A percentile compares a stretch with the other conserved stretches of the same genome.
These are phyloP conservation scores for Saitozyma podzolica DNA, from an alignment of 768 basidiomycete species.

Conservation along the genomic window DNA sequence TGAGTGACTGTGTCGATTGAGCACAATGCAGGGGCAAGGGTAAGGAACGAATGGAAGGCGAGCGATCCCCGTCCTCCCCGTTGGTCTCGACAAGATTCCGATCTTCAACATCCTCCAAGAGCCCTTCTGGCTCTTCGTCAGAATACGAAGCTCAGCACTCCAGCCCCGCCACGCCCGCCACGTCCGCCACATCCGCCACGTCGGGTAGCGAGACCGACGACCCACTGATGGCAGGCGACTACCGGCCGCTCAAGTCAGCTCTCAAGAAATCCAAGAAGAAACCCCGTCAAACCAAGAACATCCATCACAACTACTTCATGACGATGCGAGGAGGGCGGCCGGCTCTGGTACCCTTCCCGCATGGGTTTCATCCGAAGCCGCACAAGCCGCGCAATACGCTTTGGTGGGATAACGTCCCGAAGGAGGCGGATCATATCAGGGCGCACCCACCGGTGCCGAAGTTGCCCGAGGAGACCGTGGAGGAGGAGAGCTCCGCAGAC, in stretches of 20 bases:
- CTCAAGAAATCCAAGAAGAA: constrained; percentile 46
- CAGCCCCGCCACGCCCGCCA: neutral
- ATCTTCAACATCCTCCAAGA: neutral
- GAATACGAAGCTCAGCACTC: neutral
- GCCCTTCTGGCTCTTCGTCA: too few relatives aligned
- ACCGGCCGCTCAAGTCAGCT: constrained; percentile 34
- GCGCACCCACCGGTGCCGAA: constrained; percentile 28
- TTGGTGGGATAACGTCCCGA: constrained; percentile 46
- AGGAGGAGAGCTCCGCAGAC: constrained; percentile 13
- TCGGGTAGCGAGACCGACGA: constrained; percentile 17
- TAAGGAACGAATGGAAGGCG: too few relatives aligned
- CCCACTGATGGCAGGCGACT: constrained; percentile 40
- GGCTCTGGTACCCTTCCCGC: constrained; percentile 43
- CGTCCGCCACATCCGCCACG: neutral
- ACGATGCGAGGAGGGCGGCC: constrained; percentile 44
- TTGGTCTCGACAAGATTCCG: neutral
- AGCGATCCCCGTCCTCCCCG: too few relatives aligned
- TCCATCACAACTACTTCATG: constrained; percentile 46
- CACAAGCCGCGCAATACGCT: constrained; percentile 29
- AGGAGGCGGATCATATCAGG: constrained; percentile 42
- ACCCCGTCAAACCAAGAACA: constrained; percentile 32
- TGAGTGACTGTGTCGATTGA: too few relatives aligned
- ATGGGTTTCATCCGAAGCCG: constrained; percentile 42
- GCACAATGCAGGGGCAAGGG: too few relatives aligned
- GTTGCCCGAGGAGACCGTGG: constrained; percentile 14